Base-by-base conservation (phyloP, 805 yeast species). In the Zygoascus bituminiphila region DNA sequence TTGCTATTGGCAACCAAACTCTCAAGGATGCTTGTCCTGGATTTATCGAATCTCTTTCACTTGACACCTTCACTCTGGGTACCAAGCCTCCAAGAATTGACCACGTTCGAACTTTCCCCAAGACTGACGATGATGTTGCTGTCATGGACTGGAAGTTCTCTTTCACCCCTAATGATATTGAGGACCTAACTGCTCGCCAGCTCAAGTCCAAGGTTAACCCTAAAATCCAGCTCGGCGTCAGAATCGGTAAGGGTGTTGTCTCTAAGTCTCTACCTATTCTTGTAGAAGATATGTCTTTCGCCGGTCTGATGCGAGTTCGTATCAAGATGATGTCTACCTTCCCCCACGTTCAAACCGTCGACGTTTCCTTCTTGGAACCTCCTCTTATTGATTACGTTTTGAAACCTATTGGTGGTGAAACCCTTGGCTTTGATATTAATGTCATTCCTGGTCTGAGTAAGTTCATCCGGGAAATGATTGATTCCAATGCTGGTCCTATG, bases 61-160 rank as follows among this genome's bases (percentile, higher is more conserved):
- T 91, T 46, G 93, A 86, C 63, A 77, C 86, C 51, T 82, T 93
- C 63, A 93, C 98, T 6, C 76, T 84, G 15, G 99, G 99, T 53
- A 82, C 96, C 5, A 93, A 93, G 68, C 96, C 99, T 8, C 96
- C 96, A 29, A 78, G 98, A 64, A 75, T 93, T 51, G 97, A 93
- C 62, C 74, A 74, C 54, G 97, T 91, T 17, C 86, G 93, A 62
- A 86, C 97, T 2, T 78, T 88, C 60, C 85, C 82, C 44, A 86
- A 91, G 54, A 91, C 97, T n/a, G 82, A 79, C 25, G 84, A 84
- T 53, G 96, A 91, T 61, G 83, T 93, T 46, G 94, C 91, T 9
- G 96, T 94, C 46, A 93, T 93, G 96, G 98, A 93, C 67, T 91
- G 97, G 97, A 84, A 81, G 38, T 77, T 84, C 40, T 85, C 96